These are phyloP conservation scores for Bonia amplexicaulis DNA, from an alignment of 176 grass and related monocot species.

Conservation along the genomic window DNA sequence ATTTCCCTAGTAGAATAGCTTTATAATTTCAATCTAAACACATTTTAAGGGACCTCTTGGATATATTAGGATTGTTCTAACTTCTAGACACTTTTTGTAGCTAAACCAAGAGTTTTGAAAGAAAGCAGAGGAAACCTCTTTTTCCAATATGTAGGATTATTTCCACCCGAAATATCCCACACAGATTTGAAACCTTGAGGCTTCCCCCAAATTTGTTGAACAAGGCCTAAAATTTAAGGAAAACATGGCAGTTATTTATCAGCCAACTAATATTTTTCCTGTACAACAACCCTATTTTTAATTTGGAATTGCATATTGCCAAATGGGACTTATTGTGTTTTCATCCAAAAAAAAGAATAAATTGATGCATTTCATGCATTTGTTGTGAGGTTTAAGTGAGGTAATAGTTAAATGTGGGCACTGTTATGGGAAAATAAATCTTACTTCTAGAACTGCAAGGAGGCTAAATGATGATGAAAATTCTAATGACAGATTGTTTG, in stretches of 20 bases:
- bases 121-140: neutral
- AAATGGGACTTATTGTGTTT: neutral
- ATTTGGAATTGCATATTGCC: neutral
- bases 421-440: neutral
- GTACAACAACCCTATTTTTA: neutral
- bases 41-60: neutral
- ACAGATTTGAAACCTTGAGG: neutral
- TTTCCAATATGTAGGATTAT: neutral
- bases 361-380: conserved; percentile 1
- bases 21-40: neutral
- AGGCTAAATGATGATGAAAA: neutral
- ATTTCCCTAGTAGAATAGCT: neutral
- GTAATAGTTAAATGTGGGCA: neutral
- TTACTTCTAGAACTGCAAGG: neutral
- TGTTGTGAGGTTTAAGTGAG: neutral
- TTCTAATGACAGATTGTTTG: neutral
- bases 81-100: neutral
- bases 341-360: neutral
- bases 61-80: neutral
- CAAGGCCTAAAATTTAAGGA: neutral
- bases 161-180: neutral
- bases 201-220: neutral
- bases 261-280: neutral
- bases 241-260: neutral
- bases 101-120: neutral